phyloP scores from a whole-genome alignment of 495 filamentous ascomycete genomes.

The Annulohypoxylon maeteangense region DNA sequence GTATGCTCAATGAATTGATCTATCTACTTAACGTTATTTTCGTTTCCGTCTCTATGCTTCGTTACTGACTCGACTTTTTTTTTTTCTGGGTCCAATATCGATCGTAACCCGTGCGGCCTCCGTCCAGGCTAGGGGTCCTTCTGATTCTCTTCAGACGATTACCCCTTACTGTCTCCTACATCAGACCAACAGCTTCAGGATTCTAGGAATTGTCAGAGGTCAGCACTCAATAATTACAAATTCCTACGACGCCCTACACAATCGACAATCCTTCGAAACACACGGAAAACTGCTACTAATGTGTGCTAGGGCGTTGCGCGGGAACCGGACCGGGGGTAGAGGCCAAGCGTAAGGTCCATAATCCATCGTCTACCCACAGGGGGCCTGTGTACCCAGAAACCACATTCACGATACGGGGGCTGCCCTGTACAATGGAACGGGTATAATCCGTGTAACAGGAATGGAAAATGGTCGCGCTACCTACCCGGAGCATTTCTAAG shows the following conservation, averaged over 20 bases:
- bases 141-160: neutral
- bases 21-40: slow-evolving; percentile 26
- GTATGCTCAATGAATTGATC: slow-evolving; percentile 42
- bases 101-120: neutral
- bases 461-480: slow-evolving; percentile 13
- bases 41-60: neutral
- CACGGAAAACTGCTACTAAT: slow-evolving; percentile 39
- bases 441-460: slow-evolving; percentile 19
- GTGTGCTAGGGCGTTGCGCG: slow-evolving; percentile 42
- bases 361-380: slow-evolving; percentile 30
- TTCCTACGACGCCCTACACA: slow-evolving; percentile 24
- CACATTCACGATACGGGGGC: slow-evolving; percentile 23
- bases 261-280: slow-evolving; percentile 41
- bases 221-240: slow-evolving; percentile 19
- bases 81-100: neutral
- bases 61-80: neutral
- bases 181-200: slow-evolving; percentile 21
- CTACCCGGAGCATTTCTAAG: slow-evolving; percentile 28
- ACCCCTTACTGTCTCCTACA: slow-evolving; percentile 12
- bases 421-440: neutral
- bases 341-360: slow-evolving; percentile 36
- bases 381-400: slow-evolving; percentile 28
- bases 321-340: slow-evolving; percentile 44
- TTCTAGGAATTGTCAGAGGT: slow-evolving; percentile 9
- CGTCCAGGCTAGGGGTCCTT: neutral